phyloP scores from a whole-genome alignment of 306 rosid genomes.

The Vigna mungo region DNA sequence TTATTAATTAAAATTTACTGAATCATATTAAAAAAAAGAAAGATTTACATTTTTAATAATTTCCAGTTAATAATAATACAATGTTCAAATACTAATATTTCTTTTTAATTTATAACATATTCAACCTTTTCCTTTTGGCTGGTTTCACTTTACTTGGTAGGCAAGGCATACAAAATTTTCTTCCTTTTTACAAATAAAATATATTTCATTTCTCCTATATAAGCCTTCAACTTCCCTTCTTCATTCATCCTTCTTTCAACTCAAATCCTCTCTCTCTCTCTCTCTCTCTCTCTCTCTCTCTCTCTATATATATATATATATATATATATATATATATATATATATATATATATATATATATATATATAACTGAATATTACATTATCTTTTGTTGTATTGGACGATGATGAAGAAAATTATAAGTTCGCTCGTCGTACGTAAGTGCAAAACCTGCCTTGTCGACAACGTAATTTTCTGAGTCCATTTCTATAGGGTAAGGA shows the following conservation, averaged over 20 bases:
- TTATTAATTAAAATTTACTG: too few species aligned
- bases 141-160: constrained; percentile 23
- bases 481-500: background rate
- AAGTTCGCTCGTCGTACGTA: constrained; percentile 51
- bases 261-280: background rate
- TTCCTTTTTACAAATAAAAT: background rate
- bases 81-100: too few species aligned
- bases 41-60: too few species aligned
- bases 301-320: background rate
- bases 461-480: constrained; percentile 38
- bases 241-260: background rate
- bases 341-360: background rate
- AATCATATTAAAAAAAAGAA: too few species aligned
- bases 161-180: constrained; percentile 34
- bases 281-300: too few species aligned
- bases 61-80: too few species aligned
- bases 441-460: constrained; percentile 40
- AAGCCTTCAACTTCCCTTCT: constrained; percentile 25
- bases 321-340: background rate
- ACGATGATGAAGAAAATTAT: constrained; percentile 42
- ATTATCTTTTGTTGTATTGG: background rate
- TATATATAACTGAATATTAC: background rate
- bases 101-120: background rate
- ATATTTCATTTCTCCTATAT: constrained; percentile 26
- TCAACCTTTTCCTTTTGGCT: background rate